Evolutionary conservation across 176 grass and related monocot genomes (phyloP).

Genomic region (Ensete ventricosum): DNA sequence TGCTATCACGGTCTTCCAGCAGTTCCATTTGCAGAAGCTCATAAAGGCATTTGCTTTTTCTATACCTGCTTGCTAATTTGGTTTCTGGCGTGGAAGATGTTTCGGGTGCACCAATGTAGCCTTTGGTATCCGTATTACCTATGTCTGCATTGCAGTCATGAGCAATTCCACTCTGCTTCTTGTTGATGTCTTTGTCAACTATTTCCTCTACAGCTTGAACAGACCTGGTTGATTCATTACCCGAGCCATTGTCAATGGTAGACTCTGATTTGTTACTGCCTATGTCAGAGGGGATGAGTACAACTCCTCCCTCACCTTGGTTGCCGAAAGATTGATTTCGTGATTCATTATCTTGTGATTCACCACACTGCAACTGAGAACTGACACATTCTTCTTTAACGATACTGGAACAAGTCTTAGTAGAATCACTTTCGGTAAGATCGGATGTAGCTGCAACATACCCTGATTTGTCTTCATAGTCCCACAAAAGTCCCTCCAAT

Average conservation of each 20-base stretch:
- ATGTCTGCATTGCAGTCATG: constrained; percentile 2
- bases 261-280: constrained; percentile 3
- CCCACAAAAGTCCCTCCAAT: constrained; percentile 72
- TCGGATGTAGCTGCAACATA: constrained; percentile 25
- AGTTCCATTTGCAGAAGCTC: constrained; percentile 80
- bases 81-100: constrained; percentile 13
- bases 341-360: constrained; percentile 24
- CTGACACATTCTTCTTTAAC: constrained; percentile 5
- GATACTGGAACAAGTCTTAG: constrained; percentile 10
- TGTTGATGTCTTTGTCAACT: constrained; percentile 1
- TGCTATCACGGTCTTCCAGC: constrained; percentile 41
- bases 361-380: constrained; percentile 7
- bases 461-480: constrained; percentile 58
- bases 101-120: constrained; percentile 15
- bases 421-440: constrained; percentile 27
- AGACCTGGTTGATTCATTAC: constrained; percentile 9
- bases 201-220: constrained; percentile 51
- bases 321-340: constrained; percentile 15
- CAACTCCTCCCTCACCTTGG: constrained; percentile 20
- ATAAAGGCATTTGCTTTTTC: constrained; percentile 77
- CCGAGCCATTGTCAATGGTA: constrained; percentile 15
- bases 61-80: constrained; percentile 32
- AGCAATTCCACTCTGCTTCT: constrained; percentile 19
- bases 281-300: constrained; percentile 22
- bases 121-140: constrained; percentile 13